These are phyloP conservation scores for Cicer cuneatum DNA, from an alignment of 306 rosid genomes.

Conservation along the genomic window DNA sequence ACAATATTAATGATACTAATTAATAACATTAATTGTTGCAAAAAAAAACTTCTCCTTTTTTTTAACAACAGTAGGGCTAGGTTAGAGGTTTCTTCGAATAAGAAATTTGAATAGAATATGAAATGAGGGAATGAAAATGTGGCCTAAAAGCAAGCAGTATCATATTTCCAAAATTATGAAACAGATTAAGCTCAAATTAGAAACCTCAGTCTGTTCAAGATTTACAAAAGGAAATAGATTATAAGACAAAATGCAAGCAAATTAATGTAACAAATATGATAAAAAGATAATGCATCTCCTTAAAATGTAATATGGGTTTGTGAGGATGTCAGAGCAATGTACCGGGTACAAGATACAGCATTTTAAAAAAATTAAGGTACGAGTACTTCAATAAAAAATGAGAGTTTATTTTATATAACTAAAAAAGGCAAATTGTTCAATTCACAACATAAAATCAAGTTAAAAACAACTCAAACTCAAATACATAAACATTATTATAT, in stretches of 20 bases:
- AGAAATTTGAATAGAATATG: constrained; percentile 23
- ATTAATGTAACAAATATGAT: constrained; percentile 24
- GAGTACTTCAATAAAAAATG: no score
- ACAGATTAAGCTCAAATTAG: constrained; percentile 7
- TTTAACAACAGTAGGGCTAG: constrained; percentile 21
- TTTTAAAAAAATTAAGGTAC: no score
- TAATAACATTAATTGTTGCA: no score
- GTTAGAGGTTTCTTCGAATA: constrained; percentile 2
- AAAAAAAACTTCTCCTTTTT: background rate
- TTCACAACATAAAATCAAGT: no score
- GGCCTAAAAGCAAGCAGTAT: constrained; percentile 14
- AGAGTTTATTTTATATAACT: no score
- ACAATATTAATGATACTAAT: no score
- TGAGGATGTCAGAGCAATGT: background rate
- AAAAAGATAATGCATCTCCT: constrained; percentile 3
- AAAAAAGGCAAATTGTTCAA: no score
- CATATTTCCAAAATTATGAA: constrained; percentile 17
- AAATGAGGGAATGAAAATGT: constrained; percentile 23
- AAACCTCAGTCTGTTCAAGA: constrained; percentile 25
- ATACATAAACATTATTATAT: no score
- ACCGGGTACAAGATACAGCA: no score
- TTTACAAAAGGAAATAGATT: constrained; percentile 32
- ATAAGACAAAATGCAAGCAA: constrained; percentile 16
- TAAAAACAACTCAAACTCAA: no score
- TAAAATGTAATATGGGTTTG: constrained; percentile 11